Base-by-base conservation (phyloP, 352 stramenopile genomes). In the Peronospora farinosa region DNA sequence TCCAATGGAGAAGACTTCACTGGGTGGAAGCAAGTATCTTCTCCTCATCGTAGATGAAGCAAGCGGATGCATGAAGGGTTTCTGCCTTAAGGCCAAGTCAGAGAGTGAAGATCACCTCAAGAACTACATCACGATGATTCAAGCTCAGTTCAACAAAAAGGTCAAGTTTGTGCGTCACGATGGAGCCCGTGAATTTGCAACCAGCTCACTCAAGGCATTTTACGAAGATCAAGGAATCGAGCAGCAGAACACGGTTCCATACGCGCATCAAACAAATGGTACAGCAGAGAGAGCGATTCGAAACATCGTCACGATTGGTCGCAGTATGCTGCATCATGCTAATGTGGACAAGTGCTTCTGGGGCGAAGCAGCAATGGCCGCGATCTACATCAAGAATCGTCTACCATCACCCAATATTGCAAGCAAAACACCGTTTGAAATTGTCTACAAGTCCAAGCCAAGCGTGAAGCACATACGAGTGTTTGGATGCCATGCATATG, bases 261-360 rank as follows among this genome's bases (percentile, higher is more conserved):
- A 41, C 16, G 36, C n/a, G 17, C 36, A 45, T 11, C 12, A 45
- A 5, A 32, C 39, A 0, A 45, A 33, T 12, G 21, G 39, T 7
- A 45, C 19, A 11, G 39, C 39, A 16, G 55, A 63, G 15, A 21
- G 47, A 0, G 48, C 47, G 0, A 57, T 40, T 27, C 28, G 48
- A 13, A 57, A 23, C 15, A 58, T 58, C 19, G 38, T 63, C n/a
- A n/a, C n/a, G n/a, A n/a, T n/a, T n/a, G n/a, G n/a, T n/a, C n/a
- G n/a, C n/a, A n/a, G n/a, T n/a, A n/a, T n/a, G n/a, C n/a, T n/a
- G n/a, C n/a, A n/a, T n/a, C n/a, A n/a, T n/a, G n/a, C n/a, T n/a
- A n/a, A n/a, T n/a, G n/a, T n/a, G n/a, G n/a, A n/a, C n/a, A n/a
- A n/a, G n/a, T n/a, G n/a, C n/a, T n/a, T n/a, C n/a, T n/a, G n/a